Percentiles rank a stretch among this genome's conserved stretches.
phyloP scores from a whole-genome alignment of 164 flowering plant species.

The Magnolia sinica region DNA sequence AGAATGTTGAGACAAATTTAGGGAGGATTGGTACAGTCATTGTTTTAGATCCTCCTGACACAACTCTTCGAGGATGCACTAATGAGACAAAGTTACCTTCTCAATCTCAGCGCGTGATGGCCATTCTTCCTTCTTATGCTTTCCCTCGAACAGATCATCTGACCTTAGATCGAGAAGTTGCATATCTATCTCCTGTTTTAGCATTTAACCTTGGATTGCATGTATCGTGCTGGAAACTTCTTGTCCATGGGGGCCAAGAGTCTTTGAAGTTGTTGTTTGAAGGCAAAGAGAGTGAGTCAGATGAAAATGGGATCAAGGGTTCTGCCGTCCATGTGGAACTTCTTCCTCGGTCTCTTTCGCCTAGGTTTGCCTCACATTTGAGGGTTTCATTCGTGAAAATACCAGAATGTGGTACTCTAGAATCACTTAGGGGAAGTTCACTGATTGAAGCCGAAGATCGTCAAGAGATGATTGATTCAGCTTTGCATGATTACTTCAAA shows the following conservation, averaged over 20 bases:
- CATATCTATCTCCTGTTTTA: constrained; percentile 68
- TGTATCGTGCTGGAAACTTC: constrained; percentile 55
- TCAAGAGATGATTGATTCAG: constrained; percentile 71
- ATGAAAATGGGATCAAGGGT: constrained; percentile 18
- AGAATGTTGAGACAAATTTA: constrained; percentile 45
- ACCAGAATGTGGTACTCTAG: constrained; percentile 81
- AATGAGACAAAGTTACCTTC: constrained; percentile 12
- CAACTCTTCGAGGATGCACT: constrained; percentile 5
- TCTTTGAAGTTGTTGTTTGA: constrained; percentile 47
- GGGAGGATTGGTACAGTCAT: constrained; percentile 62
- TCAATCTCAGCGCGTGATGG: constrained; percentile 29
- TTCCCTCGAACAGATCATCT: constrained; percentile 26
- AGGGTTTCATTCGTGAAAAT: constrained; percentile 83
- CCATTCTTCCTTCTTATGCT: constrained; percentile 51
- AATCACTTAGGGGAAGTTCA: constrained; percentile 54
- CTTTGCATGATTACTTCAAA: constrained; percentile 65
- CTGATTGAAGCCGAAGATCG: constrained; percentile 68
- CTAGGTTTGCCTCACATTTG: constrained; percentile 79
- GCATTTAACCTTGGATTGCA: constrained; percentile 84
- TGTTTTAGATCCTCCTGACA: constrained; percentile 60
- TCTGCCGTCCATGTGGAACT: constrained; percentile 38
- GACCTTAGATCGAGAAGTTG: constrained; percentile 37
- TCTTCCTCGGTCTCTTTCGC: constrained; percentile 40
- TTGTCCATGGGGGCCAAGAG: constrained; percentile 59
- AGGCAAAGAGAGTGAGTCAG: constrained; percentile 23